A percentile compares a stretch with the other conserved stretches of the same genome.
Conservation (phyloP, 1,139 yeast genomes). For the Debaryomyces sp. region DNA sequence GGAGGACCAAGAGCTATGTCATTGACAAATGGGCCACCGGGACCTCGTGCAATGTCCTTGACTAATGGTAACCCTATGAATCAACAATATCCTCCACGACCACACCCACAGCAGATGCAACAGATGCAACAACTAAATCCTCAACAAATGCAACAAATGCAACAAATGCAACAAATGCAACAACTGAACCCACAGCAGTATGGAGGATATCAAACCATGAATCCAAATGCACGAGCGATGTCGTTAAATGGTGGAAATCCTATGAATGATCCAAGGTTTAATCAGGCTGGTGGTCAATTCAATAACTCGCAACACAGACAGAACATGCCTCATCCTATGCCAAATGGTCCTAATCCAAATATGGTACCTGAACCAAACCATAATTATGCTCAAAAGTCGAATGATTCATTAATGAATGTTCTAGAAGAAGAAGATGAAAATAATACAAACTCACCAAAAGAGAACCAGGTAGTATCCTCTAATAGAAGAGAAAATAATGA, state of each 20-base stretch:
- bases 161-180: neutral
- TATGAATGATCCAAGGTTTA: slow-evolving; percentile 15
- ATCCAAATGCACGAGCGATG: slow-evolving; percentile 46
- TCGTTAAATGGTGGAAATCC: slow-evolving; percentile 42
- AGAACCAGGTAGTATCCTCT: neutral
- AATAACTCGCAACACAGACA: neutral
- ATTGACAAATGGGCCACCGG: slow-evolving; percentile 11
- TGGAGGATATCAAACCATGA: slow-evolving; percentile 16
- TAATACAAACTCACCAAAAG: slow-evolving; percentile 1
- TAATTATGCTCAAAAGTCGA: slow-evolving; percentile 24
- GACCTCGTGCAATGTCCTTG: slow-evolving; percentile 8
- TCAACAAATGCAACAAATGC: slow-evolving; percentile 3
- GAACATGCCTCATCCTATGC: neutral
- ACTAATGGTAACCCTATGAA: neutral
- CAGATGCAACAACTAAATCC: neutral
- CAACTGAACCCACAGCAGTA: neutral
- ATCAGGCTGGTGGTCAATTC: neutral
- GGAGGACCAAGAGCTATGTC: slow-evolving; percentile 12
- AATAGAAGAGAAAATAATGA: slow-evolving; percentile 26
- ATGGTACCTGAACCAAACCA: neutral
- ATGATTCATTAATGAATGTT: slow-evolving; percentile 44
- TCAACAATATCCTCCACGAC: neutral
- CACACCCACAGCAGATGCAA: neutral
- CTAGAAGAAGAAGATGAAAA: slow-evolving; percentile 41
- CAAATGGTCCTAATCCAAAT: slow-evolving; percentile 1